Base-by-base conservation (phyloP, 2,329 filamentous ascomycete species). In the Orbilia javanica region DNA sequence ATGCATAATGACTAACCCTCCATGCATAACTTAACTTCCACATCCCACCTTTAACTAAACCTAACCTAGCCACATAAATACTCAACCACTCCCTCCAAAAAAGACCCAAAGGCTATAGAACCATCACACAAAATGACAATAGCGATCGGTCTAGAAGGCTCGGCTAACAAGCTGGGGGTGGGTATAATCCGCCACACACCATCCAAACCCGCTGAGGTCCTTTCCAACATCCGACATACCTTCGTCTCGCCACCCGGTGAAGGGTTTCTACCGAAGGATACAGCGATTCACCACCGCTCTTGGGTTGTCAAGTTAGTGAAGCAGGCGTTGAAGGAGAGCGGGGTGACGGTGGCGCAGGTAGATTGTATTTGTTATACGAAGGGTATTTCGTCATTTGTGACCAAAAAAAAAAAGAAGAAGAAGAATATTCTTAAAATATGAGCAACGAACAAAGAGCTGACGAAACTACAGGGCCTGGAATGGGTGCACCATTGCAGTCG, bases 231-330 rank as follows among this genome's bases (percentile, higher is more conserved):
- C 80, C 92, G 96, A 68, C 92, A 98, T 86, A 99, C 96, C 20
- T 99, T 95, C 86, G 88, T 91, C 82, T 93, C 95, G 52, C 95
- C 96, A 3, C 94, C 96, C 0, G 96, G 96, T 50, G 92, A 94
- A 77, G 96, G 96, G 3, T 98, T 99, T 85, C 89, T 98, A 3
- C 96, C 96, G 79, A 97, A 98, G 84, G 96, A 99, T 86, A 97
- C 95, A 0, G 96, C 96, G 15, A 89, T 89, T 65, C 96, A 99
- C 85, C 96, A 99, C 87, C 91, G 96, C 80, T 84, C 89, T 83
- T 93, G 92, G 90, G 93, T 98, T 80, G 92, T 93, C 15, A 86
- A 88, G 25, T 87, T 98, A n/a, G 91, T 96, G 18, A 93, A 91
- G 81, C 88, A 89, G 79, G 93, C 95, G 3, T 89, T 99, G 79